Conservation (phyloP, 208 protist genomes). For the Leishmania tarentolae region DNA sequence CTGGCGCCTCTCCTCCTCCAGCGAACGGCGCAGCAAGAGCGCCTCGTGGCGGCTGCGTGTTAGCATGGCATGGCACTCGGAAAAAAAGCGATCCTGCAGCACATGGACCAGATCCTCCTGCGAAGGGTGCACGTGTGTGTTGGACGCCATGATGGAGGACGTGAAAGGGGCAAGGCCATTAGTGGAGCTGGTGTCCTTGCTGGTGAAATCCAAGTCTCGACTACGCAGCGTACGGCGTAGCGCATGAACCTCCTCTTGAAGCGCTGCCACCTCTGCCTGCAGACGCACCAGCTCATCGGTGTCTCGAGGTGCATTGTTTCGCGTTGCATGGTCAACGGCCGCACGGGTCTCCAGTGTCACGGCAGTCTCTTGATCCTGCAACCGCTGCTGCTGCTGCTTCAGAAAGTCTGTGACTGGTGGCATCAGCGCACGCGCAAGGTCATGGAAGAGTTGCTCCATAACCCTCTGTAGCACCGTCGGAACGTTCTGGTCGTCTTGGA, state of each 20-base stretch:
- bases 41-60: conserved; percentile 33
- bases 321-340: not conserved
- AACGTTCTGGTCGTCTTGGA: conserved; percentile 23
- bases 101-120: conserved; percentile 20
- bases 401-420: conserved; percentile 19
- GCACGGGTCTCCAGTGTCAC: no score
- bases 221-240: conserved; percentile 16
- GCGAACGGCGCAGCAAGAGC: conserved; percentile 16
- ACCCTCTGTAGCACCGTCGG: conserved; percentile 12
- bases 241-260: conserved; percentile 21
- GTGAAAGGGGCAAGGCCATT: not conserved
- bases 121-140: not conserved
- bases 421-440: conserved; percentile 17
- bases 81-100: conserved; percentile 32
- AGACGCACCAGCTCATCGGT: not conserved
- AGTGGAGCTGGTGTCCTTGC: not conserved
- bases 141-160: not conserved
- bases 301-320: not conserved
- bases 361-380: not conserved
- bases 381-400: not conserved
- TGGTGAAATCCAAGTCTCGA: not conserved
- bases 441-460: conserved; percentile 13
- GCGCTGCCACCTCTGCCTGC: conserved; percentile 19
- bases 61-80: conserved; percentile 38
- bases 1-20: conserved; percentile 49